Evolutionary conservation across 345 rosid species (phyloP), one percentile per base, ranked within the genome.

Genomic region (Dovyalis caffra): DNA sequence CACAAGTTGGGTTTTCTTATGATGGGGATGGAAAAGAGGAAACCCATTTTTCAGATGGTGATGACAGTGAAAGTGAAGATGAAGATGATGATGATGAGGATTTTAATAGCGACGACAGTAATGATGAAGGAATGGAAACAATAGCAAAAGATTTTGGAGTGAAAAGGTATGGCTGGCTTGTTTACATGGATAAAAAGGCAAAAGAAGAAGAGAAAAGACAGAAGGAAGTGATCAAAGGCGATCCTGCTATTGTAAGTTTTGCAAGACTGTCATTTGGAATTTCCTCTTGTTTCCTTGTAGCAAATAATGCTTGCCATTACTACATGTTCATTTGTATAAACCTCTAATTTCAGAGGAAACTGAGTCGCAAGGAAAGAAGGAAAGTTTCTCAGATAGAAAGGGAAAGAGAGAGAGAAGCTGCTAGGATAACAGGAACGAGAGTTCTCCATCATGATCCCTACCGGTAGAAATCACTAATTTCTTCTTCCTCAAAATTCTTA

Each of bases 331-430:
- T 51, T 62, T 26, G 64, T 76, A 43, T 71, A 33, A 78, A 67
- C 61, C 76, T 65, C 65, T 79, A 80, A 63, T 73, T 84, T 78
- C 77, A 95, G 99, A 89, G 89, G 82, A 95, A 95, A 80, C 82
- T 95, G 45, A 95, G 99, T 85, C 97, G 99, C 20, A 95, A 95
- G 79, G 99, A 95, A 87, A 89, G 99, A 84, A 90, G 97, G 72
- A 95, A 95, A 84, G 97, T 91, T 76, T 95, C 98, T 71, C 96
- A 92, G 75, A 84, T 88, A 74, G 99, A 90, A 83, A 91, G 98
- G 86, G 98, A 95, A 80, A 89, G 85, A 84, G 98, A 95, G 78
- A 87, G 89, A 83, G 99, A 90, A 80, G 85, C 90, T 70, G 86
- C 93, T 29, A 74, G 97, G 69, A 66, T 80, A 77, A 79, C 87